Conservation (phyloP, 75 land plant genomes). For the Picea glauca region DNA sequence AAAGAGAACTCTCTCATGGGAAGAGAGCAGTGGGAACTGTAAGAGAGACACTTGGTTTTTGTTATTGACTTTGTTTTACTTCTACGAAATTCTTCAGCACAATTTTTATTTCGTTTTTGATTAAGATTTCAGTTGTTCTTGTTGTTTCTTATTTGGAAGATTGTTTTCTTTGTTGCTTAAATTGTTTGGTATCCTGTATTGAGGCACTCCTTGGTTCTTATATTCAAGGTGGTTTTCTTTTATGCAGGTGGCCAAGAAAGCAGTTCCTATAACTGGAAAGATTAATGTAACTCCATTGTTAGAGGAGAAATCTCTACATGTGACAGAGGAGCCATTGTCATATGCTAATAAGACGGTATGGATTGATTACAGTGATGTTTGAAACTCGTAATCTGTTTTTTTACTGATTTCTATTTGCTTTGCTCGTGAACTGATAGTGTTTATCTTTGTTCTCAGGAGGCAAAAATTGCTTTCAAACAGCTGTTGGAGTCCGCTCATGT, state of each 20-base stretch:
- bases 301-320: slow-evolving; percentile 53
- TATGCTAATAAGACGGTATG: slow-evolving; percentile 79
- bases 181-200: not conserved
- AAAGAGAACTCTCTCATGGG: no score
- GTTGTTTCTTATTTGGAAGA: not conserved
- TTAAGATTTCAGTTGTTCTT: no score
- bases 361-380: not conserved
- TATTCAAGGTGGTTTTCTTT: not conserved
- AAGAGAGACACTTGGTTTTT: no score
- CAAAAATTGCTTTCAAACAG: slow-evolving; percentile 86
- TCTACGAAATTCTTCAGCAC: no score
- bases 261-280: slow-evolving; percentile 65
- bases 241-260: slow-evolving; percentile 66
- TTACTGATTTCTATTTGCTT: not conserved
- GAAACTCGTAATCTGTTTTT: not conserved
- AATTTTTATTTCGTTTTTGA: no score
- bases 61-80: no score
- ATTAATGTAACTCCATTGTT: slow-evolving; percentile 49
- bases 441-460: slow-evolving; percentile 57
- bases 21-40: no score
- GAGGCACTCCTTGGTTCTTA: not conserved
- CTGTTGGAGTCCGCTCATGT: slow-evolving; percentile 85
- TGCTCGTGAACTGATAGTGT: not conserved
- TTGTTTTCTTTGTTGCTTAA: not conserved
- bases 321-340: slow-evolving; percentile 65